Conservation (phyloP, 2,329 filamentous ascomycete species). For the Paecilomyces dactylethromorphus region DNA sequence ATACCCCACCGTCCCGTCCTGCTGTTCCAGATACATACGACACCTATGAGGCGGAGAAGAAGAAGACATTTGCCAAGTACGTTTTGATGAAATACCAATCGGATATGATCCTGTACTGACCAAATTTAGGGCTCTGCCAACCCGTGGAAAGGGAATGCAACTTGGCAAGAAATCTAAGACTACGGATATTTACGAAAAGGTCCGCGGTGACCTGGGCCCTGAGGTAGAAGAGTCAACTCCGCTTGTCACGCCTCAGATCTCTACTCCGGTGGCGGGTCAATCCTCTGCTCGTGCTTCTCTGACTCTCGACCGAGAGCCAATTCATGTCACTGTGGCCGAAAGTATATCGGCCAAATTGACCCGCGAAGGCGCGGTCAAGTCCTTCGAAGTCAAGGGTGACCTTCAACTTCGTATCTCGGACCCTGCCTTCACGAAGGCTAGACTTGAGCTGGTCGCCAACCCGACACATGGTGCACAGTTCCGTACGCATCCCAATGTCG, state of each 20-base stretch:
- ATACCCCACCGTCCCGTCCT: conserved; percentile 71
- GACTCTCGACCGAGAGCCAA: conserved; percentile 70
- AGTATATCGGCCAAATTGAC: conserved; percentile 84
- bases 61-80: conserved; percentile 78
- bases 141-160: conserved; percentile 97
- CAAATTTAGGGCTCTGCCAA: conserved; percentile 49
- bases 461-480: conserved; percentile 82
- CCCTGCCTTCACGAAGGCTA: conserved; percentile 82
- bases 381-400: conserved; percentile 84
- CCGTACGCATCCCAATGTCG: conserved; percentile 93
- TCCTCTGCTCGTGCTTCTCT: conserved; percentile 55
- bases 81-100: conserved; percentile 17
- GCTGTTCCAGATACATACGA: conserved; percentile 78
- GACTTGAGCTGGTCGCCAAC: conserved; percentile 70
- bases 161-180: conserved; percentile 98
- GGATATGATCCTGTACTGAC: conserved; percentile 17
- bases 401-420: conserved; percentile 87
- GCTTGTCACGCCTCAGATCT: conserved; percentile 56
- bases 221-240: conserved; percentile 70
- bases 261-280: conserved; percentile 47
- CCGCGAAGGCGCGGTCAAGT: conserved; percentile 78
- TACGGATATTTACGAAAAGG: conserved; percentile 93
- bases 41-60: conserved; percentile 94
- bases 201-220: conserved; percentile 82
- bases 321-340: conserved; percentile 84